Evolutionary conservation across 2,329 filamentous ascomycete species (phyloP).

Genomic region (Monilinia polystroma): DNA sequence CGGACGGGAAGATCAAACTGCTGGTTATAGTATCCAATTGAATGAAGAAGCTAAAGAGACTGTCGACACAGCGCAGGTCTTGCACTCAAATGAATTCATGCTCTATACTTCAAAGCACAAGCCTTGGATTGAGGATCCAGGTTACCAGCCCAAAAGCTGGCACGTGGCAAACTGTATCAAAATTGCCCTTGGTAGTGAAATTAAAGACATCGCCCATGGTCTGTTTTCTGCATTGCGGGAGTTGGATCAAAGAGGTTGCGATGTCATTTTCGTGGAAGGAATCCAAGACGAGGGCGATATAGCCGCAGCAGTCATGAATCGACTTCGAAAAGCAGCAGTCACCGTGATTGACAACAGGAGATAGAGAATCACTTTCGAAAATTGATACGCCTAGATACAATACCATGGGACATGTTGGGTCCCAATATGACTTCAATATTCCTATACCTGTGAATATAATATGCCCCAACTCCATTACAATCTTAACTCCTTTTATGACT

Average conservation of each 20-base stretch:
- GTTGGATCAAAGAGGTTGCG: conserved; percentile 74
- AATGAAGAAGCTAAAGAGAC: not conserved
- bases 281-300: conserved; percentile 77
- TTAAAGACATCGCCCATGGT: conserved; percentile 75
- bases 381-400: conserved; percentile 9
- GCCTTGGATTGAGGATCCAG: not conserved
- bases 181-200: conserved; percentile 68
- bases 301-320: conserved; percentile 83
- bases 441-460: conserved; percentile 19
- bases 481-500: conserved; percentile 21
- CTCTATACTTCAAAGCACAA: conserved; percentile 7
- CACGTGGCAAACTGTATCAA: conserved; percentile 50
- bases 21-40: not conserved
- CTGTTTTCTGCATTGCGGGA: conserved; percentile 85
- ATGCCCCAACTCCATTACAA: conserved; percentile 24
- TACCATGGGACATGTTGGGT: conserved; percentile 4
- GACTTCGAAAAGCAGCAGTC: conserved; percentile 77
- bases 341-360: conserved; percentile 42
- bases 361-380: conserved; percentile 1
- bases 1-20: not conserved
- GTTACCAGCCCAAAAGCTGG: not conserved
- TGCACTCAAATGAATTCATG: conserved; percentile 1
- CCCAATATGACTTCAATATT: conserved; percentile 18
- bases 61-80: too few relatives aligned
- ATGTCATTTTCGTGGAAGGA: conserved; percentile 88